Evolutionary conservation across 371 early-diverging fungal genomes (phyloP).

Genomic region (Choanephora cucurbitarum): DNA sequence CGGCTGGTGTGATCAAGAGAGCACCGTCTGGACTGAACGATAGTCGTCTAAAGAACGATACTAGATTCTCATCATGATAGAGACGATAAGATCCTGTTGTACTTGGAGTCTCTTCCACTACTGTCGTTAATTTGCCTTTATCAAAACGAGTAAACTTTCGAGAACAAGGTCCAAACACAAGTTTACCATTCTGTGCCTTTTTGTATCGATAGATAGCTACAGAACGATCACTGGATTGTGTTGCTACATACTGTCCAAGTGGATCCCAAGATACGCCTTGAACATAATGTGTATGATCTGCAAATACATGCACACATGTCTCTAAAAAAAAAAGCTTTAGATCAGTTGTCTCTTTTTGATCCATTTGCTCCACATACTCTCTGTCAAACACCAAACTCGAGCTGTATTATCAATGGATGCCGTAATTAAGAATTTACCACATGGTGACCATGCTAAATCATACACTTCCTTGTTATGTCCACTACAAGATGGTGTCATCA

Average conservation of each 20-base stretch:
- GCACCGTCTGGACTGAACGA: constrained; percentile 91
- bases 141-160: constrained; percentile 25
- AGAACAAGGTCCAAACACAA: constrained; percentile 27
- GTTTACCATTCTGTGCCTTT: constrained; percentile 20
- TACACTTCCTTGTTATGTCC: constrained; percentile 78
- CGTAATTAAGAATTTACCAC: constrained; percentile 82
- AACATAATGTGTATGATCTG: constrained; percentile 91
- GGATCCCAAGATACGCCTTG: constrained; percentile 98
- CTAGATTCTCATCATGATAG: constrained; percentile 88
- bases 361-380: constrained; percentile 49
- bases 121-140: constrained; percentile 20
- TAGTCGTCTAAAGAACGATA: constrained; percentile 91
- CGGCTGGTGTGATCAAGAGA: constrained; percentile 84
- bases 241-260: constrained; percentile 79
- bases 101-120: neutral
- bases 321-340: constrained; percentile 40
- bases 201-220: constrained; percentile 49
- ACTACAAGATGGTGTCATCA: too few species aligned
- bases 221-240: constrained; percentile 92
- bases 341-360: neutral
- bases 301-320: constrained; percentile 75
- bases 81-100: constrained; percentile 42
- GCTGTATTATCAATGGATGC: constrained; percentile 93
- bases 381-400: constrained; percentile 83
- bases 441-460: constrained; percentile 95